Evolutionary conservation across 2,329 filamentous ascomycete genomes (phyloP).

Genomic region (Epichloe baconii): DNA sequence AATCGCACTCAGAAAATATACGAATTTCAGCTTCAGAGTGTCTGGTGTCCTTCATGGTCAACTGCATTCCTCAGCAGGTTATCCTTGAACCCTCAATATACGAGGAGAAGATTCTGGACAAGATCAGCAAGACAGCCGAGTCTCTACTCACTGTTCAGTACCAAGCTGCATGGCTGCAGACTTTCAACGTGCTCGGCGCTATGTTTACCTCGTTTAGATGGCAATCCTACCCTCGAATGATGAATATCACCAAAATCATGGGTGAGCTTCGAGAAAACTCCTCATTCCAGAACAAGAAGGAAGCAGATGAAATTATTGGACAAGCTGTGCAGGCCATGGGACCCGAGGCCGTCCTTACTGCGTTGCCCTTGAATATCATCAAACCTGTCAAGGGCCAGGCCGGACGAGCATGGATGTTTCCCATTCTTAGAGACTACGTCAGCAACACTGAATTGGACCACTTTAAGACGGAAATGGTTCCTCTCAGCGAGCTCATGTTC

Average conservation of each 20-base stretch:
- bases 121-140: constrained; percentile 59
- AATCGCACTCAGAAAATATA: constrained; percentile 84
- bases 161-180: constrained; percentile 87
- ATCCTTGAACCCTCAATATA: constrained; percentile 82
- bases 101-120: constrained; percentile 81
- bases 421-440: constrained; percentile 76
- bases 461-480: constrained; percentile 76
- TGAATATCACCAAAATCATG: constrained; percentile 61
- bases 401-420: constrained; percentile 88
- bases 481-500: constrained; percentile 81
- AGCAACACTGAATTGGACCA: constrained; percentile 79
- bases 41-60: constrained; percentile 81
- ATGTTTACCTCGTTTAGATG: constrained; percentile 82
- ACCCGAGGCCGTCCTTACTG: constrained; percentile 66
- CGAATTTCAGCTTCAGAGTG: constrained; percentile 90
- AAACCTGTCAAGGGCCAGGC: constrained; percentile 65
- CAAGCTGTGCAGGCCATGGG: constrained; percentile 85
- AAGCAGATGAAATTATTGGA: constrained; percentile 81
- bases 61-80: constrained; percentile 72
- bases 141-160: constrained; percentile 79
- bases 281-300: constrained; percentile 84
- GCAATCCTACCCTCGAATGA: constrained; percentile 68
- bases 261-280: constrained; percentile 81
- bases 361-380: constrained; percentile 75
- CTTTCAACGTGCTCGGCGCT: constrained; percentile 75